Evolutionary conservation across 2,329 filamentous ascomycete genomes (phyloP).

Genomic region (Fonsecaea nubica): DNA sequence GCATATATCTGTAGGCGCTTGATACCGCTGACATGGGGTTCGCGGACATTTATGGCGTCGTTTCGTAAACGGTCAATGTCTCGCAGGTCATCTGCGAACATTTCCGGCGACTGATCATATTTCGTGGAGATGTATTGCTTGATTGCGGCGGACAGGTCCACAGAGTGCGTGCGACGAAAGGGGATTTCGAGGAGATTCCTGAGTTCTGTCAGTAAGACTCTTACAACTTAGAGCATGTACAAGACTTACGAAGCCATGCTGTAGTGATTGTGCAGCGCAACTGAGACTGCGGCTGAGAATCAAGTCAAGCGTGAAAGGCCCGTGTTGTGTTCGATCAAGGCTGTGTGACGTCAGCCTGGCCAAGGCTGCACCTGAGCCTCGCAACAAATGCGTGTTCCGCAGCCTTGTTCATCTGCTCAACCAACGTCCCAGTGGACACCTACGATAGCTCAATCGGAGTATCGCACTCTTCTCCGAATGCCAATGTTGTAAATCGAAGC

Average conservation of each 20-base stretch:
- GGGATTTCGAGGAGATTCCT: slow-evolving; percentile 73
- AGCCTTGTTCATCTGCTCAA: background rate
- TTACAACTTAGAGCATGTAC: background rate
- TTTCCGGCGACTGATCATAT: slow-evolving; percentile 98
- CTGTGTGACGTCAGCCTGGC: background rate
- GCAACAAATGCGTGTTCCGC: background rate
- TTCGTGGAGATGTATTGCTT: slow-evolving; percentile 96
- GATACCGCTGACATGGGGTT: slow-evolving; percentile 85
- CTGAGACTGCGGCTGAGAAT: slow-evolving; percentile 1
- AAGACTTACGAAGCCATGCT: slow-evolving; percentile 36
- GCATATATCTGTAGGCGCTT: slow-evolving; percentile 90
- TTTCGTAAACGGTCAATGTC: slow-evolving; percentile 81
- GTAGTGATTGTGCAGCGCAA: background rate
- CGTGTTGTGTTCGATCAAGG: background rate
- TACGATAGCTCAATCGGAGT: background rate
- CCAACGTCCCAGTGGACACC: background rate
- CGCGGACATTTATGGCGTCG: slow-evolving; percentile 86
- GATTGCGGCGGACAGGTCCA: slow-evolving; percentile 81
- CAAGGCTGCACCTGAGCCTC: background rate
- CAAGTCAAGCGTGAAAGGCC: background rate
- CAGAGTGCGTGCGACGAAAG: slow-evolving; percentile 81
- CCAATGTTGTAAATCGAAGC: background rate
- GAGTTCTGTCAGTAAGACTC: slow-evolving; percentile 16
- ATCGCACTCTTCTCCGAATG: background rate
- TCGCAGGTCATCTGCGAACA: slow-evolving; percentile 89